Base-by-base conservation (phyloP, 768 basidiomycete species). In the Exidia glandulosa region DNA sequence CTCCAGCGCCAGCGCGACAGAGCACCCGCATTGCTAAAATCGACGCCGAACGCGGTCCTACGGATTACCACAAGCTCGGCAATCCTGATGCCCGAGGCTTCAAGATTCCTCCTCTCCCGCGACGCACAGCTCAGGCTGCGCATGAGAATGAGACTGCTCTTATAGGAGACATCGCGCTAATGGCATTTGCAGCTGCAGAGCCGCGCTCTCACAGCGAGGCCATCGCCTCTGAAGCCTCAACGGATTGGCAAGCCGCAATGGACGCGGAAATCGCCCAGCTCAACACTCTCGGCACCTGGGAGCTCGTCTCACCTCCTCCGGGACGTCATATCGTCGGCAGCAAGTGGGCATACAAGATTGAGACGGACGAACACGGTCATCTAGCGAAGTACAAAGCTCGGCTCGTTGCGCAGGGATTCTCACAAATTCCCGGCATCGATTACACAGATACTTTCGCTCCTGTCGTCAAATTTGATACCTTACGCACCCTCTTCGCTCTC, bases 371-470 rank as follows among this genome's bases (percentile, higher is more conserved):
- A 7, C 31, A 64, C 30, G 73, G 71, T 2, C 47, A 60, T 5
- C 61, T 67, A 0, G 61, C 65, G 0, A 59, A 70, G 14, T 70
- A 69, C 62, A 79, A 79, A 61, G 74, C 71, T 0, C 67, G 70
- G 30, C 62, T 72, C 19, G 71, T 70, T 16, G 71, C 70, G 2
- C 61, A 70, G 60, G 72, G 73, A 2, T 79, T 71, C 64, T 65
- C 71, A 2, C 76, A 80, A 62, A 64, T 65, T 54, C 71, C 67
- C 19, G 74, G 77, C 31, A 64, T 72, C 30, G 76, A 76, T 60
- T 78, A 66, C 58, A 58, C 54, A 3, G 69, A 73, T 13, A 76
- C 66, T 1, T 74, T 70, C 59, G 60, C 70, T 0, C 70, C 73
- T 6, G 60, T 67, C 16, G 63, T 61, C 29, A 56, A 58, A 23